phyloP scores from a whole-genome alignment of 2,329 filamentous ascomycete genomes.

The Fusarium chlamydosporum region DNA sequence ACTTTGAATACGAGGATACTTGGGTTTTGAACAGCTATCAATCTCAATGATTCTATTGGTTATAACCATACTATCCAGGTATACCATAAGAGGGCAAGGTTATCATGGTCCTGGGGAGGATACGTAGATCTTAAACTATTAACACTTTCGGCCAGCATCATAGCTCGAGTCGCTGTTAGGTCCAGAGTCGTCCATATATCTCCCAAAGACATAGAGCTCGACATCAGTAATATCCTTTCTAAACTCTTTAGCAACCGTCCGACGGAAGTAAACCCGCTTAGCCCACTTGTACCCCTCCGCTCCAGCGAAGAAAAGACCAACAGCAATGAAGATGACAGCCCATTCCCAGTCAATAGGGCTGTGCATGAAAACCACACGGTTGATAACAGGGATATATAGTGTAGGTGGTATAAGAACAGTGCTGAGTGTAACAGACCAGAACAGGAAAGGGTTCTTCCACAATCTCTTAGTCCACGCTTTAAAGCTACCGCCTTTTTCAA shows the following conservation, averaged over 20 bases:
- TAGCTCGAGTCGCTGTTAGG: constrained; percentile 26
- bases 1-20: not conserved
- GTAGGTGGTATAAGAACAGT: constrained; percentile 71
- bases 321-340: constrained; percentile 74
- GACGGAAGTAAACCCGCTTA: constrained; percentile 70
- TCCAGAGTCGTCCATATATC: constrained; percentile 30
- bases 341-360: constrained; percentile 77
- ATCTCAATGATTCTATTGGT: not conserved
- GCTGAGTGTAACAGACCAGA: constrained; percentile 65
- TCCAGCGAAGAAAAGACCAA: constrained; percentile 73
- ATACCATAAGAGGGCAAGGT: not conserved
- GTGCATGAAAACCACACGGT: constrained; percentile 75
- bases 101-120: not conserved
- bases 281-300: constrained; percentile 77
- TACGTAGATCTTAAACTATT: not conserved
- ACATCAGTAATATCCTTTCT: constrained; percentile 44
- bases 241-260: constrained; percentile 43
- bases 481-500: constrained; percentile 59
- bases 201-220: constrained; percentile 44
- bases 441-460: constrained; percentile 69
- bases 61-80: not conserved
- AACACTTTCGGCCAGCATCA: constrained; percentile 26
- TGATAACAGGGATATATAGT: constrained; percentile 78
- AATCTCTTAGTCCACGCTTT: constrained; percentile 70
- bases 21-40: not conserved